Base-by-base conservation (phyloP, 2,329 filamentous ascomycete species). In the Sporothrix curviconia region DNA sequence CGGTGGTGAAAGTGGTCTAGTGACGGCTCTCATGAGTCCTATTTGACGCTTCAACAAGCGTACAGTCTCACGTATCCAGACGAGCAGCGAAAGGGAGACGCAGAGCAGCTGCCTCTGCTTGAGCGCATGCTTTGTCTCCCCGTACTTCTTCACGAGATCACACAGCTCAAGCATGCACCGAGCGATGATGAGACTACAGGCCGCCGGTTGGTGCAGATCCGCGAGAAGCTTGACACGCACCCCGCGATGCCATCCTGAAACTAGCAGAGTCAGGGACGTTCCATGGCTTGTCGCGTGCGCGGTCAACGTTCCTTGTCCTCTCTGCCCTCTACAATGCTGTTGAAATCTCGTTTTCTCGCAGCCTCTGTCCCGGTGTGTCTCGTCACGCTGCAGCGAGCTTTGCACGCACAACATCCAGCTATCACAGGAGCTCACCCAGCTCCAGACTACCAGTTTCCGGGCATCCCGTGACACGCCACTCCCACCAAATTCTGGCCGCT, bases 401-500 rank as follows among this genome's bases (percentile, higher is more conserved):
- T 14, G 50, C 37, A 3, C 37, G 25, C 9, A 24, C 24, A 34
- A 42, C 15, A 43, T 53, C 8, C n/a, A 43, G 7, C 50, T 42
- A 0, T 24, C 50, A 2, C 50, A 53, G 11, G 50, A 53, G 25
- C 37, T 53, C 37, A 34, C n/a, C n/a, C n/a, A n/a, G n/a, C n/a
- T n/a, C n/a, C n/a, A n/a, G n/a, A n/a, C n/a, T n/a, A n/a, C 49
- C 7, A 52, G 42, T 8, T 42, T 53, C 25, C 50, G 25, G 25
- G 15, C 37, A 3, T 42, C 50, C 1, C 25, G 24, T 2, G 25
- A 53, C 25, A 34, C 37, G 1, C 50, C 50, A 5, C 50, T 37
- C 50, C 50, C 7, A 53, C 50, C 14, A 53, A 53, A n/a, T 53
- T 53, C 25, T 53, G 50, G 50, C 50, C 50, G 4, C 50, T 53